Conservation (phyloP, 169 alveolate genomes). For the Eimeria maxima region DNA sequence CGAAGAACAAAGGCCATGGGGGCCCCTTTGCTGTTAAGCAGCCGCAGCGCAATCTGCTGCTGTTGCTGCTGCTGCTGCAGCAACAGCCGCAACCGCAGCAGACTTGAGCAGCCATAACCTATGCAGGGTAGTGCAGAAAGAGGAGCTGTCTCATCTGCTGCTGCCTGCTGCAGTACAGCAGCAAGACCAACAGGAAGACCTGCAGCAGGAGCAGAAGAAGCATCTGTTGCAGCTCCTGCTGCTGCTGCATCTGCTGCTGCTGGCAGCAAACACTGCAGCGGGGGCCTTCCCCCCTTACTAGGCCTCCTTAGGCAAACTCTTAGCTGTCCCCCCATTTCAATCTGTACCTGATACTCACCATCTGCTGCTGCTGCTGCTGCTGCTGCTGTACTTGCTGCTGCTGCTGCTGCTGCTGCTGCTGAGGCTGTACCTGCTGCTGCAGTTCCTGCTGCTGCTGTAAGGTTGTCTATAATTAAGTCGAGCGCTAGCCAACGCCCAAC, state of each 20-base stretch:
- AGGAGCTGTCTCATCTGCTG: conserved; percentile 28
- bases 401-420: no score
- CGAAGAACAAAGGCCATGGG: background rate
- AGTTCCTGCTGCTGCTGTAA: background rate
- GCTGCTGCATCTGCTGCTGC: conserved; percentile 68
- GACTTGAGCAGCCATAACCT: conserved; percentile 37
- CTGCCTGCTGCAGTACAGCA: conserved; percentile 51
- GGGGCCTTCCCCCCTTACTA: background rate
- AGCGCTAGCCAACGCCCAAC: conserved; percentile 42
- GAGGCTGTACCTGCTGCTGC: no score
- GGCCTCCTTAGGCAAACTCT: background rate
- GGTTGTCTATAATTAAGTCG: background rate
- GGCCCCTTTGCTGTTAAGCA: background rate
- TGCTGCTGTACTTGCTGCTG: conserved; percentile 20
- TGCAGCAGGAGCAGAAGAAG: conserved; percentile 1
- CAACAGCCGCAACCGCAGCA: conserved; percentile 50
- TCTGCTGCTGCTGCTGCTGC: conserved; percentile 56
- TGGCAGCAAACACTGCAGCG: conserved; percentile 23
- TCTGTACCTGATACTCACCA: background rate
- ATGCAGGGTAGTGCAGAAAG: conserved; percentile 53
- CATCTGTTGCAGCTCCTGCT: background rate
- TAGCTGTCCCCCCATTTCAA: conserved; percentile 12
- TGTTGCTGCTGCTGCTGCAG: conserved; percentile 70
- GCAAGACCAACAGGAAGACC: conserved; percentile 12
- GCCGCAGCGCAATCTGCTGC: background rate